A percentile compares a stretch with the other conserved stretches of the same genome.
Evolutionary conservation across 768 basidiomycete species (phyloP).

Genomic region (Pisolithus microcarpus): DNA sequence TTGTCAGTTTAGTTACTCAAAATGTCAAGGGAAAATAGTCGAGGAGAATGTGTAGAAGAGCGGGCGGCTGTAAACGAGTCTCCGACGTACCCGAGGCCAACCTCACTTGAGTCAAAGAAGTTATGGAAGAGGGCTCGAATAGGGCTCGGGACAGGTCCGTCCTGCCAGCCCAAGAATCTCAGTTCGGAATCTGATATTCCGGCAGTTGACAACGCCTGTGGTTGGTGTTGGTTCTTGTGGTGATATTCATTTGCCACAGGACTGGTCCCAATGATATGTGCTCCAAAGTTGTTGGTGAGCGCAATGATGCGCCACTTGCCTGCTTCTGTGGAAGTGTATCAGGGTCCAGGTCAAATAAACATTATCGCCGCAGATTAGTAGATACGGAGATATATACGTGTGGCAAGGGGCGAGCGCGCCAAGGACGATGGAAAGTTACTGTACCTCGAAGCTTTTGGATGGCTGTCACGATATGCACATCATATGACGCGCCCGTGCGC

Average conservation of each 20-base stretch:
- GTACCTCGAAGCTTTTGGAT: conserved; percentile 66
- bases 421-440: not conserved
- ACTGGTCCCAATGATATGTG: not conserved
- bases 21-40: not conserved
- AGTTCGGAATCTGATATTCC: conserved; percentile 45
- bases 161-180: conserved; percentile 64
- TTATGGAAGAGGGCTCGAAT: conserved; percentile 68
- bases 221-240: conserved; percentile 4
- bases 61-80: not conserved
- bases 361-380: not conserved
- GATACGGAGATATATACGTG: not conserved
- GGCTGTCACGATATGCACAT: conserved; percentile 54
- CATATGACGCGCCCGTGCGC: conserved; percentile 49
- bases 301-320: conserved; percentile 63
- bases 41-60: no score
- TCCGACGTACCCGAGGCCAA: conserved; percentile 59
- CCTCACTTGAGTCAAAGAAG: conserved; percentile 72
- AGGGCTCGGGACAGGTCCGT: conserved; percentile 44
- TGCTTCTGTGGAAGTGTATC: conserved; percentile 35
- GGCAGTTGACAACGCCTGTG: conserved; percentile 21
- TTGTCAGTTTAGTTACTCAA: not conserved
- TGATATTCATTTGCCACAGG: conserved; percentile 2
- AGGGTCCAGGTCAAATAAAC: not conserved
- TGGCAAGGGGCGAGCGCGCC: not conserved
- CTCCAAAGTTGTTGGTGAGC: conserved; percentile 72